Percentiles rank a stretch among this genome's conserved stretches.
phyloP scores from a whole-genome alignment of 257 asterid genomes.

The Fraxinus americana region DNA sequence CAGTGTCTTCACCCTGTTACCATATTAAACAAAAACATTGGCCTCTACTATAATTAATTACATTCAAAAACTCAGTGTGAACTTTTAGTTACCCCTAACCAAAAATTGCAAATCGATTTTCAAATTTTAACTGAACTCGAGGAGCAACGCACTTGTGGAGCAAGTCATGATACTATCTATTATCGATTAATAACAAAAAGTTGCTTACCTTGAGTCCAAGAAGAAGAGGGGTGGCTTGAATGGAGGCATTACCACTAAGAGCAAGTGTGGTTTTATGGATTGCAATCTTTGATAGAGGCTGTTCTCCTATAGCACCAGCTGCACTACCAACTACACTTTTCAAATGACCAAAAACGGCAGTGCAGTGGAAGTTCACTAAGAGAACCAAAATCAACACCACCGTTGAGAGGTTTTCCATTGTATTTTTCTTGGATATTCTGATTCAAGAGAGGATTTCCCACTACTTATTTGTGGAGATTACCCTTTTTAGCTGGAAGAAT shows the following conservation, averaged over 20 bases:
- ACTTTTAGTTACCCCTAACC: background rate
- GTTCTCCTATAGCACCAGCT: constrained; percentile 47
- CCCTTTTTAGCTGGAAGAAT: background rate
- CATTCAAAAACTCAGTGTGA: background rate
- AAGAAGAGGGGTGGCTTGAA: constrained; percentile 60
- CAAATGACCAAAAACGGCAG: constrained; percentile 40
- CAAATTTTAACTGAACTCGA: background rate
- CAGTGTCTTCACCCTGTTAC: constrained; percentile 71
- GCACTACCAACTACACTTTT: background rate
- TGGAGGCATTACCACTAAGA: constrained; percentile 49
- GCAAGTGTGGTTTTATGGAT: constrained; percentile 55
- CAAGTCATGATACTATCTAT: background rate
- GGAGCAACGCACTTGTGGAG: background rate
- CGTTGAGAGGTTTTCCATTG: constrained; percentile 22
- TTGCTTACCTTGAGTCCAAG: constrained; percentile 67
- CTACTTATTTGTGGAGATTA: too few species aligned
- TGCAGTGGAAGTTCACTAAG: constrained; percentile 24
- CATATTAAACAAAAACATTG: background rate
- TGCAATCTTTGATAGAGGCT: constrained; percentile 79
- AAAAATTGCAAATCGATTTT: background rate
- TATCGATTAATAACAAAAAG: background rate
- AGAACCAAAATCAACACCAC: constrained; percentile 9
- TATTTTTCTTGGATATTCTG: background rate
- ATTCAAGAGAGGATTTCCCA: background rate
- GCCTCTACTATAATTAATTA: background rate